Conservation (phyloP, 2,329 filamentous ascomycete species). For the Pseudopithomyces chartarum region DNA sequence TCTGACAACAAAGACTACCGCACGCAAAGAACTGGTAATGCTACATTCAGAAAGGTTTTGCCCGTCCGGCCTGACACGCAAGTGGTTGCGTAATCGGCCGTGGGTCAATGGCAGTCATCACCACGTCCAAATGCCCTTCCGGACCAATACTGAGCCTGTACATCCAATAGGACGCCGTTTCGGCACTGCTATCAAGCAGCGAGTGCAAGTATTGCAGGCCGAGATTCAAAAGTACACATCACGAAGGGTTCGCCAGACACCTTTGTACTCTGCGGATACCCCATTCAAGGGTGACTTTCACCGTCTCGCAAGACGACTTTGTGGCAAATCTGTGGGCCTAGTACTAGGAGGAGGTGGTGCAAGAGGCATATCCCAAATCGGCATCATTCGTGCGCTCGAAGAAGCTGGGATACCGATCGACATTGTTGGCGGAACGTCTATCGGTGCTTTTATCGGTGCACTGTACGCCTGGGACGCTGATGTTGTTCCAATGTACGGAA, state of each 20-base stretch:
- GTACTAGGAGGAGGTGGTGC: constrained; percentile 94
- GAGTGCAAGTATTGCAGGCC: constrained; percentile 92
- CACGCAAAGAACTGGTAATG: constrained; percentile 88
- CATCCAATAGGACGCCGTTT: constrained; percentile 77
- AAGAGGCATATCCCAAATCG: constrained; percentile 87
- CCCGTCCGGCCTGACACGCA: constrained; percentile 78
- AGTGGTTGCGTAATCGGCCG: constrained; percentile 85
- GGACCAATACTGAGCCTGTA: constrained; percentile 74
- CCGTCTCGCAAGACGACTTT: constrained; percentile 83
- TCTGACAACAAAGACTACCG: constrained; percentile 95
- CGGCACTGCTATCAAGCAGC: constrained; percentile 84
- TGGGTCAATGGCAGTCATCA: constrained; percentile 99
- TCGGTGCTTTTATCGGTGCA: constrained; percentile 92
- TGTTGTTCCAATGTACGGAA: constrained; percentile 93
- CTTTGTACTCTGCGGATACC: constrained; percentile 87
- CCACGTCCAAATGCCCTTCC: constrained; percentile 94
- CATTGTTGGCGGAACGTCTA: constrained; percentile 92
- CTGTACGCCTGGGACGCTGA: constrained; percentile 96
- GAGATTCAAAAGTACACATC: constrained; percentile 99
- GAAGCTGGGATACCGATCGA: constrained; percentile 97
- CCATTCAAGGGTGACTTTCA: constrained; percentile 98
- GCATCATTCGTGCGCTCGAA: constrained; percentile 92
- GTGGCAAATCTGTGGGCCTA: constrained; percentile 91
- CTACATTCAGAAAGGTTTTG: constrained; percentile 90
- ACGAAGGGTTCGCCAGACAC: constrained; percentile 83